Conservation (phyloP, 1,284 basidiomycete genomes). For the Ganoderma meredithae region DNA sequence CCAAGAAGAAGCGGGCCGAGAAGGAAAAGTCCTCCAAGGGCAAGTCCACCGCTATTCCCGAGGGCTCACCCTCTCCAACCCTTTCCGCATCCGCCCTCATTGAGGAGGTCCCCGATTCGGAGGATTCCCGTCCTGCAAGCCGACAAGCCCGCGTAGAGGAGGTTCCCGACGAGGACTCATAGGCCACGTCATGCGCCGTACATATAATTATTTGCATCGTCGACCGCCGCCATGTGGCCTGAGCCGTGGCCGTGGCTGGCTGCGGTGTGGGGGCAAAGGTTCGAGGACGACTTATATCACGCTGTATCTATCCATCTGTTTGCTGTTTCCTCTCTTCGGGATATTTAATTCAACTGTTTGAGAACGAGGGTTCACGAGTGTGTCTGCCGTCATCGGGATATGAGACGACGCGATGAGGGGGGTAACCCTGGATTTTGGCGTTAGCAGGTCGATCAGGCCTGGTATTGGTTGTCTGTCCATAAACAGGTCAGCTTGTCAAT, state of each 20-base stretch:
- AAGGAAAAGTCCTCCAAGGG: conserved; percentile 50
- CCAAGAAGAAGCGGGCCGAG: conserved; percentile 71
- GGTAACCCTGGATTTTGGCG: not conserved
- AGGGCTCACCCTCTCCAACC: conserved; percentile 27
- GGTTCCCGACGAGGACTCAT: conserved; percentile 43
- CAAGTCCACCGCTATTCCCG: conserved; percentile 31
- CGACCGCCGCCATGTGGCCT: not conserved
- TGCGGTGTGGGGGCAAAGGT: not conserved
- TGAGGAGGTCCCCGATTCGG: conserved; percentile 64
- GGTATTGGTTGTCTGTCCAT: not conserved
- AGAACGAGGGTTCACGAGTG: not conserved
- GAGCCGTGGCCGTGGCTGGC: not conserved
- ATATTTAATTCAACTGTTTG: conserved; percentile 20
- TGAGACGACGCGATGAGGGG: not conserved
- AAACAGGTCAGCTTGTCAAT: not conserved
- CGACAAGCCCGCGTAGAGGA: conserved; percentile 57
- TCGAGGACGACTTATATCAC: conserved; percentile 25
- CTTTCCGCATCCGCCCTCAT: conserved; percentile 38
- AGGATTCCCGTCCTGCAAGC: conserved; percentile 63
- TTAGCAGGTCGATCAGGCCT: not conserved
- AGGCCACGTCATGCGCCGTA: conserved; percentile 14
- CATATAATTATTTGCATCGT: conserved; percentile 1
- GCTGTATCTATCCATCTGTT: conserved; percentile 35
- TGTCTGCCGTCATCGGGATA: not conserved
- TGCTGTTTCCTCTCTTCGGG: conserved; percentile 27